Percentiles rank a stretch among this genome's conserved stretches.
phyloP scores from a whole-genome alignment of 2,329 filamentous ascomycete genomes.

The Escovopsis sp. region DNA sequence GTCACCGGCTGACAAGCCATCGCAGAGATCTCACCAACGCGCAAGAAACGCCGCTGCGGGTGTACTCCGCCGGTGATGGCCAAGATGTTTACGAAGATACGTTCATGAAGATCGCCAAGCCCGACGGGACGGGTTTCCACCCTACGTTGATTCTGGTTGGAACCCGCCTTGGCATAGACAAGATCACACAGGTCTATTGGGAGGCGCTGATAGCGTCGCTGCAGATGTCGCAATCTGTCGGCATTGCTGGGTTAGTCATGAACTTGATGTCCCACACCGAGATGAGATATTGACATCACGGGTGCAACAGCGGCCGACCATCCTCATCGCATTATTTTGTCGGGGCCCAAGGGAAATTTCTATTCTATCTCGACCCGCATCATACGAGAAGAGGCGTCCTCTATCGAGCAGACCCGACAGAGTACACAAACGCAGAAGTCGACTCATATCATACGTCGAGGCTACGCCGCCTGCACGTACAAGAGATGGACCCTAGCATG shows the following conservation, averaged over 20 bases:
- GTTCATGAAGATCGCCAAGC: conserved; percentile 63
- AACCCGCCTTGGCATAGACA: conserved; percentile 80
- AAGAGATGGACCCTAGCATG: conserved; percentile 97
- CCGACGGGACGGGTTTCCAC: conserved; percentile 49
- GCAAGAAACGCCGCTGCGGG: conserved; percentile 49
- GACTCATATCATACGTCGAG: conserved; percentile 77
- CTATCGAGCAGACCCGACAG: conserved; percentile 37
- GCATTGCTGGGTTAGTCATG: conserved; percentile 68
- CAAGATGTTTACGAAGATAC: conserved; percentile 87
- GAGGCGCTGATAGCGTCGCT: conserved; percentile 75
- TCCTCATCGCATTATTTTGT: conserved; percentile 63
- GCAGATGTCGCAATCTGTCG: conserved; percentile 83
- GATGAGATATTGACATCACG: too few relatives aligned
- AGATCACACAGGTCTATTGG: conserved; percentile 89
- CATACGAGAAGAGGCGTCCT: conserved; percentile 61
- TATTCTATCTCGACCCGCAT: conserved; percentile 95
- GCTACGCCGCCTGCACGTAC: conserved; percentile 65
- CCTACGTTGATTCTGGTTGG: conserved; percentile 83
- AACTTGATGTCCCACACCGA: background rate
- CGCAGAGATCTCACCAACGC: conserved; percentile 57
- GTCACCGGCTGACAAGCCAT: background rate
- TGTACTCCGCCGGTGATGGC: conserved; percentile 82
- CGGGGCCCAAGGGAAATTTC: conserved; percentile 49
- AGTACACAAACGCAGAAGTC: conserved; percentile 58
- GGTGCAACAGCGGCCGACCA: conserved; percentile 58